These are phyloP conservation scores for Sophora flavescens DNA, from an alignment of 306 rosid species.

Conservation along the genomic window DNA sequence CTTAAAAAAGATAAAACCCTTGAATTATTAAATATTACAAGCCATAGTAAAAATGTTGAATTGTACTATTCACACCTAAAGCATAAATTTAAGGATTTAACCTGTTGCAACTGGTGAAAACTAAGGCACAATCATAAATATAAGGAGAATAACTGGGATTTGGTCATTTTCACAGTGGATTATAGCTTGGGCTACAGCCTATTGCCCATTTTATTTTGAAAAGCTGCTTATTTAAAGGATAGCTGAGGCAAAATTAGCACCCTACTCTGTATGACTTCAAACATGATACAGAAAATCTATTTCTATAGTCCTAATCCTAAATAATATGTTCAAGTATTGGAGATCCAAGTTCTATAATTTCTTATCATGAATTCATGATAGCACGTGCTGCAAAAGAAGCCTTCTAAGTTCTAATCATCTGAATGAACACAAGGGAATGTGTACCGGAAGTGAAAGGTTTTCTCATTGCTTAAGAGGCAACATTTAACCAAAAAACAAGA, in stretches of 20 bases:
- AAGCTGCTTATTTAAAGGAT: neutral
- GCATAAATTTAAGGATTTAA: neutral
- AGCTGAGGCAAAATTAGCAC: conserved; percentile 2
- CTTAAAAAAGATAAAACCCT: conserved; percentile 35
- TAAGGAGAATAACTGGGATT: conserved; percentile 20
- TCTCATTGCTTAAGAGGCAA: neutral
- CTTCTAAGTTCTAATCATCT: conserved; percentile 16
- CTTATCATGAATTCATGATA: neutral
- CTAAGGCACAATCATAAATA: conserved; percentile 26
- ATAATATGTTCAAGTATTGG: conserved; percentile 20
- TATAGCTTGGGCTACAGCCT: conserved; percentile 10
- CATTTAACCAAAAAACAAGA: neutral
- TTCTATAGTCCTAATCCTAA: conserved; percentile 12
- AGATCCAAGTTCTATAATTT: neutral
- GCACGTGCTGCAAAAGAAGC: conserved; percentile 21
- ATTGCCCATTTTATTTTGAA: neutral
- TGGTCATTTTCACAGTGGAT: conserved; percentile 10
- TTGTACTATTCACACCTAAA: neutral
- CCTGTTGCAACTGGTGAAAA: neutral
- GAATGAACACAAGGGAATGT: neutral
- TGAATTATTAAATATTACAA: conserved; percentile 35
- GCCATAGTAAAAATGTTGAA: conserved; percentile 30
- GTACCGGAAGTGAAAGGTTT: neutral
- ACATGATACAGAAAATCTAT: conserved; percentile 23
- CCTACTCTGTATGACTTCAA: neutral